A percentile compares a stretch with the other conserved stretches of the same genome.
Conservation (phyloP, 225 moss, liverwort and hornwort species). For the Polytrichum formosum region DNA sequence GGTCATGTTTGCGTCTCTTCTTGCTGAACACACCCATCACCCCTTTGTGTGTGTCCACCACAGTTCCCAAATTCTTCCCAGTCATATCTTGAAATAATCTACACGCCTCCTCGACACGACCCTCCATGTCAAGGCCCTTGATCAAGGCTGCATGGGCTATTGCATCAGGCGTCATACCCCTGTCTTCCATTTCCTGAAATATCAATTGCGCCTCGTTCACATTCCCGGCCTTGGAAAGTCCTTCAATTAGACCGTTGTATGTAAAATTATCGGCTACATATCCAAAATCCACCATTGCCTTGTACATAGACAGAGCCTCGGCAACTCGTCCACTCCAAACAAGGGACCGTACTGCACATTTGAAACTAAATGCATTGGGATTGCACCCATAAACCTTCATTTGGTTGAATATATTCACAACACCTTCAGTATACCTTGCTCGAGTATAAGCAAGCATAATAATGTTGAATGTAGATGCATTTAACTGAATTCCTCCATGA, state of each 20-base stretch:
- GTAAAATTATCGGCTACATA: constrained; percentile 50
- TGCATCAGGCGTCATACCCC: constrained; percentile 30
- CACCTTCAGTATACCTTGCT: constrained; percentile 24
- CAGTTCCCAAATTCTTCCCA: constrained; percentile 30
- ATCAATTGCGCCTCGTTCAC: constrained; percentile 36
- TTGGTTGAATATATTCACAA: constrained; percentile 31
- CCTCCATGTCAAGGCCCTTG: constrained; percentile 41
- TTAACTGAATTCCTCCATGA: constrained; percentile 36
- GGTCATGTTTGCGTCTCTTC: constrained; percentile 22
- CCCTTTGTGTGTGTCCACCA: constrained; percentile 44
- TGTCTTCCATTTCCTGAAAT: constrained; percentile 51
- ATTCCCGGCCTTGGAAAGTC: constrained; percentile 37
- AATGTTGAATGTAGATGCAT: constrained; percentile 53
- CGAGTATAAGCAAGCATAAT: constrained; percentile 35
- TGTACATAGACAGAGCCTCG: constrained; percentile 31
- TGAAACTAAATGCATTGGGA: constrained; percentile 51
- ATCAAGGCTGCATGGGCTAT: constrained; percentile 42
- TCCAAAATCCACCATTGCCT: constrained; percentile 38
- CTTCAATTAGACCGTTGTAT: constrained; percentile 44
- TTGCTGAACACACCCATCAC: constrained; percentile 53
- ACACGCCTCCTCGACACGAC: constrained; percentile 36
- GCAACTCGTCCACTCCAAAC: constrained; percentile 29
- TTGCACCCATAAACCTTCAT: constrained; percentile 35
- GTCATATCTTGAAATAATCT: constrained; percentile 52
- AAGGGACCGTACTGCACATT: constrained; percentile 42